These are phyloP conservation scores for Pilatotrama ljubarskyi DNA, from an alignment of 768 basidiomycete genomes.

Conservation along the genomic window DNA sequence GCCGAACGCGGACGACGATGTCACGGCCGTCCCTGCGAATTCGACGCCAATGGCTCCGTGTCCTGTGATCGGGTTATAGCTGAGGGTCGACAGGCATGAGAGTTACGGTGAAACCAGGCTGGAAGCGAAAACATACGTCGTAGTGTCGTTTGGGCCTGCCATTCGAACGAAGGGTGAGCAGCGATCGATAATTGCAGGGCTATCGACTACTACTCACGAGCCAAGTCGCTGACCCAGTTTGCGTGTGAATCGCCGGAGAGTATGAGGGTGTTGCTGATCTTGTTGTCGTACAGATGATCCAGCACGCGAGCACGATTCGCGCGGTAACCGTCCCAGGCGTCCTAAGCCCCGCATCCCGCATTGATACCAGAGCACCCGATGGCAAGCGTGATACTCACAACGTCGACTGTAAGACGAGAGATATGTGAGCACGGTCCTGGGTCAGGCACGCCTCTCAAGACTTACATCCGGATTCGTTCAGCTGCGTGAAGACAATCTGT, in stretches of 20 bases:
- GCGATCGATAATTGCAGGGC: background rate
- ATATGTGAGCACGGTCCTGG: background rate
- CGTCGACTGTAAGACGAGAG: conserved; percentile 21
- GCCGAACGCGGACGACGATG: conserved; percentile 50
- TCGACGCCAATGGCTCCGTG: conserved; percentile 56
- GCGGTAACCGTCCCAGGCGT: conserved; percentile 63
- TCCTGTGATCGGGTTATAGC: conserved; percentile 51
- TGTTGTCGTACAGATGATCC: conserved; percentile 48
- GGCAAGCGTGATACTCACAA: conserved; percentile 24
- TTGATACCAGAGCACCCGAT: no score
- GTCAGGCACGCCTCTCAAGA: background rate
- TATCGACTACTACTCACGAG: conserved; percentile 39
- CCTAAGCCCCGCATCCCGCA: no score
- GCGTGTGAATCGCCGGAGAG: conserved; percentile 66
- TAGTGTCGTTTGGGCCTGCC: conserved; percentile 51
- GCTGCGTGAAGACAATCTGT: conserved; percentile 56
- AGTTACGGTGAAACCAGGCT: no score
- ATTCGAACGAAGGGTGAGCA: background rate
- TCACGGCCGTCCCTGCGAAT: conserved; percentile 62
- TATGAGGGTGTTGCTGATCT: conserved; percentile 55
- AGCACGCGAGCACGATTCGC: conserved; percentile 54
- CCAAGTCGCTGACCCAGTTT: conserved; percentile 61
- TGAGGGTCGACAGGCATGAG: no score
- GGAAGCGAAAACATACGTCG: conserved; percentile 33
- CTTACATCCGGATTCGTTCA: conserved; percentile 41